Evolutionary conservation across 2,329 filamentous ascomycete genomes (phyloP), one percentile per base, ranked within the genome.

Genomic region (Pseudogymnoascus sp.): DNA sequence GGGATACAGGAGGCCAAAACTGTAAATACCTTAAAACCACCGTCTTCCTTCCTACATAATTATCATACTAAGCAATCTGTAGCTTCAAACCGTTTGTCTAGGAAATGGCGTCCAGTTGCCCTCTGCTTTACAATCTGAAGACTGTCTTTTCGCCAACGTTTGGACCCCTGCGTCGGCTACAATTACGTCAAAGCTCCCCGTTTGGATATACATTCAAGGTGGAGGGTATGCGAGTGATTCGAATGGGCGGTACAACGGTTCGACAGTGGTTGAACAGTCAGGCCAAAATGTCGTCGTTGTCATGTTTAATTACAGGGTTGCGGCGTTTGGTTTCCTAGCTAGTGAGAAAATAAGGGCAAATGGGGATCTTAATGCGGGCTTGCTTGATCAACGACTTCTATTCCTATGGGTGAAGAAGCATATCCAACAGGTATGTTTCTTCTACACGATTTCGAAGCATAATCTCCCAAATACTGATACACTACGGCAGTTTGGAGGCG

Each of bases 271-370:
- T 23, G 70, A 76, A 35, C 70, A 70, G 66, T 82, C 80, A 0
- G 75, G 71, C 10, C 67, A 75, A 31, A 77, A 75, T 65, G 75
- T 86, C 59, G 73, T 86, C n/a, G 78, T 83, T 63, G 82, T 86
- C 60, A 82, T 81, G 68, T 84, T 86, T 71, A 84, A 85, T 72
- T 87, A 87, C 69, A 80, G 86, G 6, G 82, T 89, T 6, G 84
- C 84, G 0, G 74, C 83, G 0, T 82, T 82, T 68, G 86, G 86
- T 0, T 89, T 88, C 67, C 76, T 89, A 1, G 80, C 84, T 0
- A 80, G 84, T 60, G 78, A 84, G 44, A 75, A 80, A 28, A 77
- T 88, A 7, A 77, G 79, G 38, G 70, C 75, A 4, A 75, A 83
- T 66, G 85, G 85, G 0, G 78, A 80, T 59, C 76, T 88, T 6